Evolutionary conservation across 2,329 filamentous ascomycete species (phyloP), one percentile per base, ranked within the genome.

Genomic region (Penicillium concentricum): DNA sequence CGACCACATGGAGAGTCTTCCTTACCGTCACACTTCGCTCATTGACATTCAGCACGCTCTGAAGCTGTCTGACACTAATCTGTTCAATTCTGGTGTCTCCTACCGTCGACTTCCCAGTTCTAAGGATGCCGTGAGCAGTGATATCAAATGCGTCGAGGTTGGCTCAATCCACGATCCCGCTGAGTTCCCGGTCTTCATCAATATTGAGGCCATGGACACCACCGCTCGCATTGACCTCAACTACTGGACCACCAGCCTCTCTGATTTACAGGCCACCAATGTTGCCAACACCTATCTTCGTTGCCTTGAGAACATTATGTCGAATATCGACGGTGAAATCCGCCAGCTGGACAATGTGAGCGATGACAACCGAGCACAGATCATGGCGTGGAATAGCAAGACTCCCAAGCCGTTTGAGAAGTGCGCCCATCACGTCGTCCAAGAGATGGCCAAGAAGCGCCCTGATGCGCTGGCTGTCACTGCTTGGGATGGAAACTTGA

Each of bases 51-150:
- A 80, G 57, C 78, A 80, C 54, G 71, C 71, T 3, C 56, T 81
- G 30, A 71, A 72, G 50, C 61, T 76, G 4, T 70, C 73, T 1
- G 72, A 73, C 16, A 63, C 65, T 3, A 70, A 72, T 8, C 66
- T 81, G 12, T 80, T 81, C 67, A 80, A 81, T 51, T 80, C 78
- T 12, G 78, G 78, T 18, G 64, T 81, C 1, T 81, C 79, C 1
- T 81, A 79, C 59, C 73, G 78, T 13, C 76, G 72, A 30, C 69
- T 79, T 2, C 74, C 77, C 0, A 46, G 62, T 9, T 63, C 71
- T 0, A 66, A 68, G 15, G 59, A 65, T 10, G 57, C 61, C 1
- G 52, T 56, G 1, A 60, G 64, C 16, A 67, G 63, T 20, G 62
- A 65, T 3, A 71, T 80, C 1, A 63, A 68, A n/a, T 72, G 79